Conservation (phyloP, 148 eudicot species). For the Bassia scoparia region DNA sequence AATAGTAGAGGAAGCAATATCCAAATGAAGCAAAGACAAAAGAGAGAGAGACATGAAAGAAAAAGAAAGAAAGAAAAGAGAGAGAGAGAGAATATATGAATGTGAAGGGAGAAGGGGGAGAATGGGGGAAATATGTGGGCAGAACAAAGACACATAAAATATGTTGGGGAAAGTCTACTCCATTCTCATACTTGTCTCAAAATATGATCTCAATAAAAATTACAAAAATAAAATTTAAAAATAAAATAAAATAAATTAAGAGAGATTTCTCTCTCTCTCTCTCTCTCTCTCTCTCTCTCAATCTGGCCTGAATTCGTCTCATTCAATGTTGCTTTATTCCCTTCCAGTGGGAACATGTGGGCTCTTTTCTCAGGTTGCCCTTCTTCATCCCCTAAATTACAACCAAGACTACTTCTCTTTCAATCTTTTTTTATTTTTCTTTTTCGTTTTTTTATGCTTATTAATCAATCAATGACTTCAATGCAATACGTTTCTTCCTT, state of each 20-base stretch:
- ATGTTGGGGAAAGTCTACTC: slow-evolving; percentile 39
- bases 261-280: not conserved
- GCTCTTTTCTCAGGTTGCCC: slow-evolving; percentile 14
- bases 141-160: slow-evolving; percentile 26
- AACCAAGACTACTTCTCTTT: not conserved
- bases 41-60: not conserved
- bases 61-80: not conserved
- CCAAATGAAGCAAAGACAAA: not conserved
- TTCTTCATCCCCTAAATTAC: too few species aligned
- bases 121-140: slow-evolving; percentile 23
- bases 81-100: not conserved
- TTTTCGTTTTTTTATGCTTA: too few species aligned
- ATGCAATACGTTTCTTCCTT: too few species aligned
- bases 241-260: not conserved
- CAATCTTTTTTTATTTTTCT: too few species aligned
- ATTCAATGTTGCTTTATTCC: slow-evolving; percentile 33
- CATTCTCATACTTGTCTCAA: slow-evolving; percentile 30
- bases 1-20: not conserved
- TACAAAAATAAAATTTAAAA: not conserved
- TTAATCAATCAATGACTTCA: too few species aligned
- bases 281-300: too few species aligned
- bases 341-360: slow-evolving; percentile 39
- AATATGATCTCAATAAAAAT: slow-evolving; percentile 21
- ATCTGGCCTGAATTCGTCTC: slow-evolving; percentile 23
- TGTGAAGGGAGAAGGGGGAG: not conserved